A percentile compares a stretch with the other conserved stretches of the same genome.
These are phyloP conservation scores for Camelina neglecta DNA, from an alignment of 345 rosid genomes.

Conservation along the genomic window DNA sequence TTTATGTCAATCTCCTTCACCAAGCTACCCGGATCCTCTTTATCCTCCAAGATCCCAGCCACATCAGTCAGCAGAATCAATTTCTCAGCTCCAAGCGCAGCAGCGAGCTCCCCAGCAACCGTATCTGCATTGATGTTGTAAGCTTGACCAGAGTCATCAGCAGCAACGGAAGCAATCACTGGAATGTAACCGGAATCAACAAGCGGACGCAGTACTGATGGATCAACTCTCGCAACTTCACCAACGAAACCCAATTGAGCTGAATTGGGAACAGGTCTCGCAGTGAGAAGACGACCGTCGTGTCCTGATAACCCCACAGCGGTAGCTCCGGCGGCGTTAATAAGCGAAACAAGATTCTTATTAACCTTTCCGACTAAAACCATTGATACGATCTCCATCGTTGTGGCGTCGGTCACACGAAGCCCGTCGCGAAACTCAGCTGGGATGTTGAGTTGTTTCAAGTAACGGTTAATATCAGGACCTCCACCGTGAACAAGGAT, in stretches of 20 bases:
- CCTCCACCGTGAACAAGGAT: constrained; percentile 95
- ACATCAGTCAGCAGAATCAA: constrained; percentile 87
- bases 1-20: constrained; percentile 86
- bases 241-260: constrained; percentile 84
- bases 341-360: constrained; percentile 75
- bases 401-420: constrained; percentile 83
- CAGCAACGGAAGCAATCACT: constrained; percentile 90
- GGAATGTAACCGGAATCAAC: constrained; percentile 72
- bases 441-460: constrained; percentile 63
- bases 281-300: constrained; percentile 84
- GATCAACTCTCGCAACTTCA: constrained; percentile 76
- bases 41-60: constrained; percentile 72
- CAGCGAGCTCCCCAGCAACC: constrained; percentile 93
- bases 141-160: constrained; percentile 71
- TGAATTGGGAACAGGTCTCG: constrained; percentile 74
- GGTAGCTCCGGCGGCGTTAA: constrained; percentile 84
- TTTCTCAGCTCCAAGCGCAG: constrained; percentile 92
- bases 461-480: constrained; percentile 82
- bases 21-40: constrained; percentile 68
- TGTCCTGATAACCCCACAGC: constrained; percentile 88
- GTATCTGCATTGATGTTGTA: constrained; percentile 96
- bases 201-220: constrained; percentile 61
- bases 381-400: constrained; percentile 98
- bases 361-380: constrained; percentile 89
- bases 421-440: constrained; percentile 82